Conservation (phyloP, 805 yeast genomes). For the Yamadazyma insecticola region DNA sequence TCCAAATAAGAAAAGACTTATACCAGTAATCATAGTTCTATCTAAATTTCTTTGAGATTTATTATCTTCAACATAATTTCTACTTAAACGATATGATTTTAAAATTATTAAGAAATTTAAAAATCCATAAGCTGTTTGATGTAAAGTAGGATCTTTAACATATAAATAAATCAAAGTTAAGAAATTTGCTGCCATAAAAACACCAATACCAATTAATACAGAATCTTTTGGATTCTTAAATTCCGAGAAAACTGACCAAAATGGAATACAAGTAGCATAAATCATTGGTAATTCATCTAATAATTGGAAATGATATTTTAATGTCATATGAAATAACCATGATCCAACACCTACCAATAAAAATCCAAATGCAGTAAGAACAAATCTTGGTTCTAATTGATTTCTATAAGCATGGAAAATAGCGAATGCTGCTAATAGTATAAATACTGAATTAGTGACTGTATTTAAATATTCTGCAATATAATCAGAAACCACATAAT, state of each 20-base stretch:
- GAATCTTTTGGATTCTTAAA: conserved; percentile 39
- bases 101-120: conserved; percentile 70
- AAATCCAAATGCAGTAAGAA: conserved; percentile 73
- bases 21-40: conserved; percentile 54
- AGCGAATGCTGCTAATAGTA: conserved; percentile 55
- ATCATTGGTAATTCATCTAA: conserved; percentile 98
- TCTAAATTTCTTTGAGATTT: conserved; percentile 46
- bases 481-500: conserved; percentile 80
- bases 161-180: conserved; percentile 71
- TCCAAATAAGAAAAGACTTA: conserved; percentile 63
- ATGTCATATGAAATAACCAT: conserved; percentile 96
- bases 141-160: conserved; percentile 79
- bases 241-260: conserved; percentile 76
- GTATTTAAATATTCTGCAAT: conserved; percentile 92
- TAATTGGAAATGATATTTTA: conserved; percentile 82
- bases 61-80: conserved; percentile 47
- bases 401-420: conserved; percentile 57
- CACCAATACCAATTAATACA: conserved; percentile 41
- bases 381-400: conserved; percentile 63
- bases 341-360: conserved; percentile 88
- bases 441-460: conserved; percentile 62
- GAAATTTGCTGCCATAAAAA: conserved; percentile 49
- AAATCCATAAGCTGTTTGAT: conserved; percentile 79
- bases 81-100: conserved; percentile 52
- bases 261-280: conserved; percentile 93